These are phyloP conservation scores for Atkinsonella hypoxylon DNA, from an alignment of 2,329 filamentous ascomycete species.

Conservation along the genomic window DNA sequence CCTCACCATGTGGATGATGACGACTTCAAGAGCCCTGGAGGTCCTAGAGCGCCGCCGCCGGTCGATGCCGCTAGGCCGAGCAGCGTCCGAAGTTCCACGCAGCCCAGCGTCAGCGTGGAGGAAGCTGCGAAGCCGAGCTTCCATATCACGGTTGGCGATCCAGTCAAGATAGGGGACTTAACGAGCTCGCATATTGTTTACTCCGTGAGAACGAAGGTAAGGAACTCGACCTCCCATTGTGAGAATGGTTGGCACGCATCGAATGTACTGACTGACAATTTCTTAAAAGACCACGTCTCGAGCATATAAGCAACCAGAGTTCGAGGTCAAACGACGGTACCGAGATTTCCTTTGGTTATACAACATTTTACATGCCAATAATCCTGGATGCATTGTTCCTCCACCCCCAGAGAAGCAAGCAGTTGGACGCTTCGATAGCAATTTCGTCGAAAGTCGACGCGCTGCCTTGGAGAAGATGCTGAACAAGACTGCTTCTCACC, in stretches of 20 bases:
- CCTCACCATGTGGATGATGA: constrained; percentile 60
- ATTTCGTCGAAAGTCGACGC: constrained; percentile 88
- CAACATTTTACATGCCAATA: constrained; percentile 85
- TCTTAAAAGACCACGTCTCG: constrained; percentile 72
- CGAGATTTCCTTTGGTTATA: constrained; percentile 98
- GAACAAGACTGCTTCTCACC: constrained; percentile 86
- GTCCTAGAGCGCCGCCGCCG: constrained; percentile 54
- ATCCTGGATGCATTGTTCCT: constrained; percentile 87
- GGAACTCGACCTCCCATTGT: constrained; percentile 1
- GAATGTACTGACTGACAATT: neutral
- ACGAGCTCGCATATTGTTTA: constrained; percentile 98
- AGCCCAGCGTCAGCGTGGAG: constrained; percentile 79
- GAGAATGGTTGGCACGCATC: neutral
- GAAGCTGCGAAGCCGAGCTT: constrained; percentile 89
- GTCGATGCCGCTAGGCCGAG: constrained; percentile 46
- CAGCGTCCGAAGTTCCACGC: constrained; percentile 38
- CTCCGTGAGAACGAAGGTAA: constrained; percentile 82
- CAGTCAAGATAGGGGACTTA: constrained; percentile 93
- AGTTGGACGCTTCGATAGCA: constrained; percentile 87
- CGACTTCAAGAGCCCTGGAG: constrained; percentile 41
- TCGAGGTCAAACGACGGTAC: constrained; percentile 87
- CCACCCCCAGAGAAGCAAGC: constrained; percentile 97
- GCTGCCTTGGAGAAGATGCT: constrained; percentile 94
- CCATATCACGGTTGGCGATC: constrained; percentile 84
- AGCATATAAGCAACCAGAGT: constrained; percentile 85